These are phyloP conservation scores for Exophiala mesophila DNA, from an alignment of 2,329 filamentous ascomycete genomes.

Conservation along the genomic window DNA sequence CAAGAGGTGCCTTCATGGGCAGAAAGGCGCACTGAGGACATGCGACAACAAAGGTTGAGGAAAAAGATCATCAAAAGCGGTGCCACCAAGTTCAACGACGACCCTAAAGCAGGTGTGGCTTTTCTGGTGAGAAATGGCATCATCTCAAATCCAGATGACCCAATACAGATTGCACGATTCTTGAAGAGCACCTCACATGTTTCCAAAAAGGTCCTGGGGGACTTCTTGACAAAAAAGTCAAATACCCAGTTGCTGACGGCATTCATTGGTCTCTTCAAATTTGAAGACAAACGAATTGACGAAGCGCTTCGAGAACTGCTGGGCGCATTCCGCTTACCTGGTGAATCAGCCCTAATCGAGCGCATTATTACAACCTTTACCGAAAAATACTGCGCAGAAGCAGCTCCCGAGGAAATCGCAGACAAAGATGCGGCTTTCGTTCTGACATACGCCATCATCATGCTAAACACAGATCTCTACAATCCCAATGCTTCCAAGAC, in stretches of 20 bases:
- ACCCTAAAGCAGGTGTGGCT: slow-evolving; percentile 79
- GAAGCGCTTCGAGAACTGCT: slow-evolving; percentile 84
- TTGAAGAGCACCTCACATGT: slow-evolving; percentile 80
- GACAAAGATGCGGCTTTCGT: slow-evolving; percentile 87
- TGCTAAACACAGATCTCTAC: slow-evolving; percentile 95
- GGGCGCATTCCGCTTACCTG: slow-evolving; percentile 86
- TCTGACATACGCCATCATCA: slow-evolving; percentile 91
- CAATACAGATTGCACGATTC: slow-evolving; percentile 76
- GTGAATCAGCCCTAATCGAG: slow-evolving; percentile 88
- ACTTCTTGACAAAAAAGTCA: slow-evolving; percentile 85
- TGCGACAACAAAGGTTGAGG: slow-evolving; percentile 68
- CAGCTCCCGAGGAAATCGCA: slow-evolving; percentile 67
- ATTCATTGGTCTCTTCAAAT: slow-evolving; percentile 85
- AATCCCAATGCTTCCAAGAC: slow-evolving; percentile 78
- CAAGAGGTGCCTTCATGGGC: slow-evolving; percentile 57
- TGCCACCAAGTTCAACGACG: slow-evolving; percentile 89
- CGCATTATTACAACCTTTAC: slow-evolving; percentile 84
- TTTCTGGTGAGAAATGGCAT: slow-evolving; percentile 82
- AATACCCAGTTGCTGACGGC: slow-evolving; percentile 81
- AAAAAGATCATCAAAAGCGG: slow-evolving; percentile 90
- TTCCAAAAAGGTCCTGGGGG: slow-evolving; percentile 85
- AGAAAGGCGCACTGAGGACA: slow-evolving; percentile 57
- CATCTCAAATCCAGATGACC: slow-evolving; percentile 69
- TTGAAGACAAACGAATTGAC: slow-evolving; percentile 77
- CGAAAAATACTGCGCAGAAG: slow-evolving; percentile 72